Evolutionary conservation across 1,139 yeast species (phyloP).

Genomic region (Suhomyces kunorum): DNA sequence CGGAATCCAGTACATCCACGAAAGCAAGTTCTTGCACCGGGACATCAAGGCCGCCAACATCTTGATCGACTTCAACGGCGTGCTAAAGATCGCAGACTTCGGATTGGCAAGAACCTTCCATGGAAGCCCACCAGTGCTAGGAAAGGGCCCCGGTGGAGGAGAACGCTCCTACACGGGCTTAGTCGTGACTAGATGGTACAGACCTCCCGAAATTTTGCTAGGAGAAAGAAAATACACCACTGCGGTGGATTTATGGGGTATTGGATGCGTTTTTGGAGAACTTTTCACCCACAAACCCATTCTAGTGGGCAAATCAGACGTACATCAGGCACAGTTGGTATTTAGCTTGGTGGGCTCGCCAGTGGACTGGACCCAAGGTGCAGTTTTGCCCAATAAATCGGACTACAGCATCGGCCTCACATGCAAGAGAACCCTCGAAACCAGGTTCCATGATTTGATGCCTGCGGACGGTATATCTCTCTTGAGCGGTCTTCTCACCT

Average conservation of each 20-base stretch:
- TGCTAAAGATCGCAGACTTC: conserved; percentile 84
- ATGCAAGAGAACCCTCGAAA: conserved; percentile 57
- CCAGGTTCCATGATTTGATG: conserved; percentile 37
- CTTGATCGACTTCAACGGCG: conserved; percentile 72
- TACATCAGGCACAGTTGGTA: conserved; percentile 86
- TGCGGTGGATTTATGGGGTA: conserved; percentile 96
- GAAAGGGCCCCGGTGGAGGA: conserved; percentile 71
- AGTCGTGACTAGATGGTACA: conserved; percentile 96
- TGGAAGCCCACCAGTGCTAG: conserved; percentile 64
- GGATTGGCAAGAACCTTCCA: conserved; percentile 81
- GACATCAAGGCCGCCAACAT: conserved; percentile 96
- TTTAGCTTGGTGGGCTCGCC: conserved; percentile 87
- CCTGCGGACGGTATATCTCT: conserved; percentile 43
- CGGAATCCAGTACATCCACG: conserved; percentile 85
- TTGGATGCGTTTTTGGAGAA: conserved; percentile 96
- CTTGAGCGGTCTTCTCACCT: conserved; percentile 53
- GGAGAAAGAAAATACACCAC: conserved; percentile 89
- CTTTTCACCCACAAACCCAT: conserved; percentile 80
- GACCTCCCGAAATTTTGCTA: conserved; percentile 89
- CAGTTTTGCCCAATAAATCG: conserved; percentile 59
- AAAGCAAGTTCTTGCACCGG: conserved; percentile 70
- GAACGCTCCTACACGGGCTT: conserved; percentile 78
- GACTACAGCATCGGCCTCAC: conserved; percentile 46
- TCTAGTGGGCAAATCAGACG: conserved; percentile 79
- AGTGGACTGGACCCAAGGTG: conserved; percentile 65